Evolutionary conservation across 257 asterid species (phyloP).

Genomic region (Solanum etuberosum): DNA sequence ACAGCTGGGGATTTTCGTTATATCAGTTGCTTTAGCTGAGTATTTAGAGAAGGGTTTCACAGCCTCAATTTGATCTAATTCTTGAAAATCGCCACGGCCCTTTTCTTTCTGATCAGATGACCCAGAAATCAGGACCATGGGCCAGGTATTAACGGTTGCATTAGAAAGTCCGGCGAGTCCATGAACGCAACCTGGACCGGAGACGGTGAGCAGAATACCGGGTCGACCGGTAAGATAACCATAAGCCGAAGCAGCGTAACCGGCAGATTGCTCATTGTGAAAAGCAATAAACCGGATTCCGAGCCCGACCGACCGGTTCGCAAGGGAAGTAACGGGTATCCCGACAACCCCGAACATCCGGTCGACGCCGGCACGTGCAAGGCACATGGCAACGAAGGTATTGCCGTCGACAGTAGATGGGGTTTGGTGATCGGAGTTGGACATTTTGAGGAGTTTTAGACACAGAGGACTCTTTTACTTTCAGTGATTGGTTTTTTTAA

Average conservation of each 20-base stretch:
- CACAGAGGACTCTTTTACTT: not conserved
- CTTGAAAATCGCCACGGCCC: slow-evolving; percentile 88
- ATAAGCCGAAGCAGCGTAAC: slow-evolving; percentile 96
- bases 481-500: not conserved
- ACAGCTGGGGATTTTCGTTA: slow-evolving; percentile 37
- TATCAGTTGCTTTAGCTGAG: slow-evolving; percentile 61
- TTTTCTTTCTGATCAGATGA: slow-evolving; percentile 63
- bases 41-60: slow-evolving; percentile 69
- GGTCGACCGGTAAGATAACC: slow-evolving; percentile 86
- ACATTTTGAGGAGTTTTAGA: slow-evolving; percentile 17
- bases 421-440: slow-evolving; percentile 15
- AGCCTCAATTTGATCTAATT: slow-evolving; percentile 72
- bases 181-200: slow-evolving; percentile 95
- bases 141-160: slow-evolving; percentile 77
- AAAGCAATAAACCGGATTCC: slow-evolving; percentile 89
- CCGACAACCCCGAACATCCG: slow-evolving; percentile 89
- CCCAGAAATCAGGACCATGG: slow-evolving; percentile 83
- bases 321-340: slow-evolving; percentile 78
- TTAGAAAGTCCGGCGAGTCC: slow-evolving; percentile 91
- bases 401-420: slow-evolving; percentile 43
- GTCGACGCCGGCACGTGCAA: slow-evolving; percentile 55
- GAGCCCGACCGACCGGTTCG: slow-evolving; percentile 56
- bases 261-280: slow-evolving; percentile 96
- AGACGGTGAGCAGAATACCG: slow-evolving; percentile 82
- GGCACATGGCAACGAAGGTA: slow-evolving; percentile 60